phyloP scores from a whole-genome alignment of 1,139 yeast genomes.

The Hyphopichia burtonii region DNA sequence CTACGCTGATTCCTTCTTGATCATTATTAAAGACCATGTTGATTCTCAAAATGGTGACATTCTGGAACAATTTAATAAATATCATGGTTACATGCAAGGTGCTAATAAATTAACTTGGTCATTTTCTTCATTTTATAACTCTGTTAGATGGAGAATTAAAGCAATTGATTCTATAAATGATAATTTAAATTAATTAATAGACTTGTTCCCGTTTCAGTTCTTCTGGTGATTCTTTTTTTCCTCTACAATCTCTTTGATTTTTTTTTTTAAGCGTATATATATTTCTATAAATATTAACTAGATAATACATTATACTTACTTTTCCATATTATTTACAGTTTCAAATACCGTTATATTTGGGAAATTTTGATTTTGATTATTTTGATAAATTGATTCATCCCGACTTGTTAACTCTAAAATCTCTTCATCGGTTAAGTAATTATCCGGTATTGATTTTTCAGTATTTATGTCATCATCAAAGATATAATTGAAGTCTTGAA shows the following conservation, averaged over 20 bases:
- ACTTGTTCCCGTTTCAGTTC: no score
- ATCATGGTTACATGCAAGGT: constrained; percentile 84
- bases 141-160: constrained; percentile 60
- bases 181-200: no score
- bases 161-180: constrained; percentile 15
- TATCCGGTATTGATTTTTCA: neutral
- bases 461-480: neutral
- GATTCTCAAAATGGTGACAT: constrained; percentile 65
- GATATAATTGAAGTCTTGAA: neutral
- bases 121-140: constrained; percentile 74
- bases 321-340: constrained; percentile 35
- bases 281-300: neutral
- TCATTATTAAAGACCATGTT: constrained; percentile 69
- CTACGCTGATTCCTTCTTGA: constrained; percentile 77
- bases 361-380: constrained; percentile 21
- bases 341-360: constrained; percentile 53
- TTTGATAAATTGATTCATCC: constrained; percentile 42
- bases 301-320: neutral
- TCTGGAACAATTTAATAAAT: constrained; percentile 85
- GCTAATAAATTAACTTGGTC: constrained; percentile 91
- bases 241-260: neutral
- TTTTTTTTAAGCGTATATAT: neutral
- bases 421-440: constrained; percentile 36
- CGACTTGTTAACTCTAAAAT: constrained; percentile 56
- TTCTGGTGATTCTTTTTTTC: neutral